Evolutionary conservation across 148 eudicot species (phyloP), one percentile per base, ranked within the genome.

Genomic region (Nepenthes mirabilis): DNA sequence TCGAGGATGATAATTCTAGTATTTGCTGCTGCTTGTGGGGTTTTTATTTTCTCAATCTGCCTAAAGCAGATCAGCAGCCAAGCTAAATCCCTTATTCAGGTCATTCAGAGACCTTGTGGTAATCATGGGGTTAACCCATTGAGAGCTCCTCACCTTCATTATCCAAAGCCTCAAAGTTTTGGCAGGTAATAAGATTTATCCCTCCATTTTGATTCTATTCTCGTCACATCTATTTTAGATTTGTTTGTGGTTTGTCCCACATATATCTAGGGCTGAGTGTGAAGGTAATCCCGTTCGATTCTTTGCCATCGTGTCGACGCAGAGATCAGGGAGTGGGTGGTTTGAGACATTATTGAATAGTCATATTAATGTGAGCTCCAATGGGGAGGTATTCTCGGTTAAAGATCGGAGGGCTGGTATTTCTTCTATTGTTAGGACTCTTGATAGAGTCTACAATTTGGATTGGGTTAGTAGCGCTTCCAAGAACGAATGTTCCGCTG

Each of bases 21-120:
- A 33, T 63, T 75, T 36, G 70, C 80, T 49, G 70, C 77, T 78
- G 52, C 66, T 2, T 80, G 69, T 65, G 80, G 80, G 55, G 33
- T 77, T 55, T 75, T 75, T 49, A 73, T 80, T 57, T 83, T 78
- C 73, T 80, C 85, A 55, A 63, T 78, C 57, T 77, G 80, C 60
- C n/a, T 78, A 52, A 77, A 77, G 66, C 82, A 78, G 35, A 64
- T 72, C 6, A 65, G 67, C 34, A 43, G 37, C 36, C 70, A 32
- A 40, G 62, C 57, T 1, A 48, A 54, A 45, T 51, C 68, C 14
- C 45, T 57, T 40, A 43, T 70, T 34, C 63, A 75, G 60, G 65
- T 75, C 53, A 57, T 64, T 37, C 62, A 52, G 57, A 65, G 60
- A 57, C 59, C 76, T 61, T 78, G 76, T 37, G 43, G 48, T 37